A percentile compares a stretch with the other conserved stretches of the same genome.
phyloP scores from a whole-genome alignment of 768 basidiomycete genomes.

The Termitomyces sp. region DNA sequence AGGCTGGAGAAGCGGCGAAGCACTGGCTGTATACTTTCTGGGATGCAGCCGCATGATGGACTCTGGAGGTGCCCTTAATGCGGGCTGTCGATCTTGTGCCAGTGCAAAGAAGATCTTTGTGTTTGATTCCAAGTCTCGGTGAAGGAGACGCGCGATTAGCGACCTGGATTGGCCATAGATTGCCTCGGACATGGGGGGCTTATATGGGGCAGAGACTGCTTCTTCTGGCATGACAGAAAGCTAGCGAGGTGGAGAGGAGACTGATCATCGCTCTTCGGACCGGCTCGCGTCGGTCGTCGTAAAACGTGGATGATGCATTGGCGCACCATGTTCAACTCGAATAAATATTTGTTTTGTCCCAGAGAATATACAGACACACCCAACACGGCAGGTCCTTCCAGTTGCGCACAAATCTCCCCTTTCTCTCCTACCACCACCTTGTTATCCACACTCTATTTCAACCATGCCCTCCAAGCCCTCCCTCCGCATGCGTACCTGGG shows the following conservation, averaged over 20 bases:
- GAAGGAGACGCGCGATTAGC: no score
- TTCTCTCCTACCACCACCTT: slow-evolving; percentile 9
- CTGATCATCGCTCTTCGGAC: slow-evolving; percentile 32
- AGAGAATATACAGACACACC: slow-evolving; percentile 4
- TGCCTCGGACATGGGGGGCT: not conserved
- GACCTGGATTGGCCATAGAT: not conserved
- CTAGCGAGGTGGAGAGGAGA: slow-evolving; percentile 28
- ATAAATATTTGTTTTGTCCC: slow-evolving; percentile 12
- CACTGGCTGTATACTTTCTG: slow-evolving; percentile 18
- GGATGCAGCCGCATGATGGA: slow-evolving; percentile 6
- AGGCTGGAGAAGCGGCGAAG: not conserved
- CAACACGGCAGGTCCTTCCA: slow-evolving; percentile 5
- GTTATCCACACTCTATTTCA: slow-evolving; percentile 17
- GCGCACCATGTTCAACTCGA: slow-evolving; percentile 4
- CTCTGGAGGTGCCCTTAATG: slow-evolving; percentile 1
- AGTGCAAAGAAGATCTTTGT: not conserved
- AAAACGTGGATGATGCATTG: slow-evolving; percentile 32
- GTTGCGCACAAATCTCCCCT: slow-evolving; percentile 2
- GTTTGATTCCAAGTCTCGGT: no score
- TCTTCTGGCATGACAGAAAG: slow-evolving; percentile 46
- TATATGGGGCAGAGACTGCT: not conserved
- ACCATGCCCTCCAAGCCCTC: slow-evolving; percentile 43
- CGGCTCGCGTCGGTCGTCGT: slow-evolving; percentile 37
- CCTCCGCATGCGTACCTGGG: slow-evolving; percentile 53
- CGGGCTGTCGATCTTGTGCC: slow-evolving; percentile 11